Conservation (phyloP, 768 basidiomycete genomes). For the Mycena pura region DNA sequence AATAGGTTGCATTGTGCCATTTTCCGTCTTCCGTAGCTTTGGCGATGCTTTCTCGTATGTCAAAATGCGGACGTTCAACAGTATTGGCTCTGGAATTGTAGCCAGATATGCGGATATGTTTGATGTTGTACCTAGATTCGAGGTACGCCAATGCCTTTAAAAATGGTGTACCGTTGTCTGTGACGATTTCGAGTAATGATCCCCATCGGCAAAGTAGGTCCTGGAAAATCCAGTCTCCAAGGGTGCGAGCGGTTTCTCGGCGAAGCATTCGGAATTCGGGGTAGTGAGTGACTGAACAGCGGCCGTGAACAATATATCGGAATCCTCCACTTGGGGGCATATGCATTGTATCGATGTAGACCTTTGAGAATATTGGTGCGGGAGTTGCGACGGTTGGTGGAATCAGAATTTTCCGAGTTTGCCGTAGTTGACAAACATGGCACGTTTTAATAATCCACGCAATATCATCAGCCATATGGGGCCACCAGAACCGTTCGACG, state of each 20-base stretch:
- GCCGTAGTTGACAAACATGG: conserved; percentile 33
- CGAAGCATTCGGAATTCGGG: not conserved
- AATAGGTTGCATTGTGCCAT: no score
- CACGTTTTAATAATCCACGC: conserved; percentile 27
- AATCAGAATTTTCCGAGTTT: conserved; percentile 30
- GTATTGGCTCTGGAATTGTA: no score
- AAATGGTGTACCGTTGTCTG: conserved; percentile 24
- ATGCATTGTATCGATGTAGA: conserved; percentile 17
- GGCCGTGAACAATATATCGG: conserved; percentile 7
- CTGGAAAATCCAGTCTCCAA: conserved; percentile 28
- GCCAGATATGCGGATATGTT: no score
- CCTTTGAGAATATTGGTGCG: conserved; percentile 2
- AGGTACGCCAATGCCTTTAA: conserved; percentile 18
- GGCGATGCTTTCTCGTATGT: no score
- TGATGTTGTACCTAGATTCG: not conserved
- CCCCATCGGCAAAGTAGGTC: conserved; percentile 29
- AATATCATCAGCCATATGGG: conserved; percentile 21
- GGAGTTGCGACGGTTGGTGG: conserved; percentile 33
- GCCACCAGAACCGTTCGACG: conserved; percentile 37
- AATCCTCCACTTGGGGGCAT: conserved; percentile 28
- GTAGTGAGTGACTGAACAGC: conserved; percentile 8
- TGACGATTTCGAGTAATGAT: conserved; percentile 18
- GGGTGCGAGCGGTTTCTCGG: not conserved
- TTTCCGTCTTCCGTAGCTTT: no score
- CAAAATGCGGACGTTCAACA: no score